Base-by-base conservation (phyloP, 73 alveolate genomes). In the Stentor roeselii region DNA sequence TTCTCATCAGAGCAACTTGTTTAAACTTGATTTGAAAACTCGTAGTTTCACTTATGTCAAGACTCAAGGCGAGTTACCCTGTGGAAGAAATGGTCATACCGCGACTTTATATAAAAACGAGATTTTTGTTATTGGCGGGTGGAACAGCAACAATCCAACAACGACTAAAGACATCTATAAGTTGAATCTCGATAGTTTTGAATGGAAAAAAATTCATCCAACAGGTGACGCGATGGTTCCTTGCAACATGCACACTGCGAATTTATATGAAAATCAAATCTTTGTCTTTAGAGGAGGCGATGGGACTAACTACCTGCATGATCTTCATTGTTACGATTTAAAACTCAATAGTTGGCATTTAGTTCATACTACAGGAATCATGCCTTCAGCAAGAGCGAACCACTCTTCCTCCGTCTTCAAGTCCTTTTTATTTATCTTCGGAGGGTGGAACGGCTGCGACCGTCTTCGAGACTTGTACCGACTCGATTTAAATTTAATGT, bases 171-270 rank as follows among this genome's bases (percentile, higher is more conserved):
- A 95, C 77, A 85, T 95, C n/a, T 95, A 93, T 78, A 90, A 88
- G 3, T 86, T 95, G 32, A 96, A 95, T 83, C 41, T 95, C 3
- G 88, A 88, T 27, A 40, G 82, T 40, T 59, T 83, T 3, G 40
- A 50, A 39, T 95, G 99, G 97, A 80, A 92, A 31, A 89, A 92
- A 58, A 60, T 86, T 3, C 76, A 77, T 35, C 88, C 92, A 37
- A 59, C 59, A 41, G 99, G 99, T 0, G 78, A 82, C 11, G 85
- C 95, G 34, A 94, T 95, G 32, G 99, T 97, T n/a, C 97, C 99
- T 3, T 95, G 99, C 76, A 95, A 95, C 78, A 95, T 95, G 99
- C 99, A 95, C 75, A 86, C 97, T 3, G 97, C 99, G 0, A 97
- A 95, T 75, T 76, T 87, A 40, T 84, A 88, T 39, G 93, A 90